Conservation (phyloP, 2,329 filamentous ascomycete species). For the Teratosphaeriaceae sp. region DNA sequence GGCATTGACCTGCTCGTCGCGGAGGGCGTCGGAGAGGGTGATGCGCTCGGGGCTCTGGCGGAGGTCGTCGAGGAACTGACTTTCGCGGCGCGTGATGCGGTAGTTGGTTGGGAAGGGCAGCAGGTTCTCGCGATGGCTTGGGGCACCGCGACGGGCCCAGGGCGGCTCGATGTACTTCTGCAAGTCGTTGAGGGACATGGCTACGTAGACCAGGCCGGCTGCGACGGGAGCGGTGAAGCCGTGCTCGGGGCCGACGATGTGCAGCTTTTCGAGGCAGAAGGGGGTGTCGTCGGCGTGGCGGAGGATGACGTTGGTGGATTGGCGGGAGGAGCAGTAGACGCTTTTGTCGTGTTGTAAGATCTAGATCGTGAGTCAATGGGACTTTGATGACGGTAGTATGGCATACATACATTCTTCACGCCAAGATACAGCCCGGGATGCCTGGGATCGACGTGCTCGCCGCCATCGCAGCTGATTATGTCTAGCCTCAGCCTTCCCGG, state of each 20-base stretch:
- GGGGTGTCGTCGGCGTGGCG: conserved; percentile 72
- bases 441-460: conserved; percentile 51
- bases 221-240: conserved; percentile 87
- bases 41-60: conserved; percentile 23
- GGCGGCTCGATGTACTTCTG: conserved; percentile 44
- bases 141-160: no score
- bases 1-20: conserved; percentile 23
- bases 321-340: conserved; percentile 87
- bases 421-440: conserved; percentile 48
- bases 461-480: conserved; percentile 82
- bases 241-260: conserved; percentile 76
- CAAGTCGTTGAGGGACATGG: conserved; percentile 75
- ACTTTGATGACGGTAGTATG: no score
- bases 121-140: no score
- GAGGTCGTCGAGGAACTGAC: conserved; percentile 1
- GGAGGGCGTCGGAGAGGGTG: conserved; percentile 24
- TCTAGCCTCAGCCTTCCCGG: conserved; percentile 78
- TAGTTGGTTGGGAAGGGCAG: conserved; percentile 19
- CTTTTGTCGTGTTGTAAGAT: conserved; percentile 74
- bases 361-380: no score
- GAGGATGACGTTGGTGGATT: conserved; percentile 78
- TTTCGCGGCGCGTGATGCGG: neutral
- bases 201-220: conserved; percentile 86
- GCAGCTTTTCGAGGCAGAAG: conserved; percentile 76
- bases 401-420: conserved; percentile 75